These are phyloP conservation scores for Ceratocystis eucalypticola DNA, from an alignment of 2,329 filamentous ascomycete genomes.

Conservation along the genomic window DNA sequence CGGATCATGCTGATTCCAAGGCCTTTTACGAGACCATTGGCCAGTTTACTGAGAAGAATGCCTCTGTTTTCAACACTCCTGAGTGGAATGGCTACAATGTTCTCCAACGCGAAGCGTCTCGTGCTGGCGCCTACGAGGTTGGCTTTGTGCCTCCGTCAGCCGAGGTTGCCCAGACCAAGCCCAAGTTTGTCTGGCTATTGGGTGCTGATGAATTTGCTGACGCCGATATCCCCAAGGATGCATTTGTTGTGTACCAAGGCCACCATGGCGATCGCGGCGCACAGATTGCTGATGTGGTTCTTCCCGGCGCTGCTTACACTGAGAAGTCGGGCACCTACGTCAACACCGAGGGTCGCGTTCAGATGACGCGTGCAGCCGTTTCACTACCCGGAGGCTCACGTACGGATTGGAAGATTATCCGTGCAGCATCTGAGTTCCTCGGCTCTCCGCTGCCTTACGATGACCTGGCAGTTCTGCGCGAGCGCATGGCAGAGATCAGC, in stretches of 20 bases:
- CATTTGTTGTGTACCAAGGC: conserved; percentile 95
- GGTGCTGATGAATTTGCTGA: conserved; percentile 84
- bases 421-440: conserved; percentile 82
- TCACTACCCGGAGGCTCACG: conserved; percentile 77
- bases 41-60: conserved; percentile 83
- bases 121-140: conserved; percentile 86
- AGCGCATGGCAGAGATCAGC: conserved; percentile 91
- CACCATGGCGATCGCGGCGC: conserved; percentile 93
- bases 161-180: conserved; percentile 66
- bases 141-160: conserved; percentile 81
- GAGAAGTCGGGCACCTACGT: conserved; percentile 94
- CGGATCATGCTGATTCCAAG: conserved; percentile 82
- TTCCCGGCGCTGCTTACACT: conserved; percentile 89
- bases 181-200: conserved; percentile 94
- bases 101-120: conserved; percentile 82
- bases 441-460: conserved; percentile 81
- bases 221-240: conserved; percentile 81
- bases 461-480: conserved; percentile 73
- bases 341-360: conserved; percentile 93
- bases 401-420: conserved; percentile 98
- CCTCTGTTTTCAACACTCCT: conserved; percentile 68
- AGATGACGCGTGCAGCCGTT: conserved; percentile 83
- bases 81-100: conserved; percentile 99
- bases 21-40: conserved; percentile 87
- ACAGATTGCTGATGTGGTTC: conserved; percentile 81